Percentiles rank a stretch among this genome's conserved stretches.
These are phyloP conservation scores for Nakazawaea wyomingensis DNA, from an alignment of 805 yeast species.

Conservation along the genomic window DNA sequence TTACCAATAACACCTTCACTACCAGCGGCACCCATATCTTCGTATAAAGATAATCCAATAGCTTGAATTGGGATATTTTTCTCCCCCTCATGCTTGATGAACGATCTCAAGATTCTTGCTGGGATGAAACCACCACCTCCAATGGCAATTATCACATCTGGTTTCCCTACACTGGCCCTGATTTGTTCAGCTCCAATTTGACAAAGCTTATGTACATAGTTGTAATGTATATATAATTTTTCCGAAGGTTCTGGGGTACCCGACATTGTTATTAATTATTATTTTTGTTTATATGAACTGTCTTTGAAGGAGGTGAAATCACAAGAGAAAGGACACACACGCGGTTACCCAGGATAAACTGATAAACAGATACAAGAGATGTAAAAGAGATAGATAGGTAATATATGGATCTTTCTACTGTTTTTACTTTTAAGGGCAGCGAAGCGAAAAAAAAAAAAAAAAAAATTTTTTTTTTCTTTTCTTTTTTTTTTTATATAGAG, in stretches of 20 bases:
- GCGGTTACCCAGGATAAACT: too few species aligned
- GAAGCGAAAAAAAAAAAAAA: too few species aligned
- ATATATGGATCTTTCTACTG: too few species aligned
- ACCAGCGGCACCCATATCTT: conserved; percentile 43
- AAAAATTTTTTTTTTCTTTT: conserved; percentile 4
- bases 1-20: conserved; percentile 56
- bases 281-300: too few species aligned
- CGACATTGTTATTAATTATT: too few species aligned
- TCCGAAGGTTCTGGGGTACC: conserved; percentile 23
- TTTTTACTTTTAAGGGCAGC: too few species aligned
- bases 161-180: conserved; percentile 29
- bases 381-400: too few species aligned
- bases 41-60: conserved; percentile 61
- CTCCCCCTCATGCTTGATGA: conserved; percentile 51
- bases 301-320: too few species aligned
- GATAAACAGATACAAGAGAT: too few species aligned
- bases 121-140: conserved; percentile 77
- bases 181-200: conserved; percentile 38
- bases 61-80: conserved; percentile 70
- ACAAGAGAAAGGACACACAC: too few species aligned
- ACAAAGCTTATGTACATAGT: conserved; percentile 78
- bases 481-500: background rate
- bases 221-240: conserved; percentile 65
- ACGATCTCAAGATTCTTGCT: conserved; percentile 61
- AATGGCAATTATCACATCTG: conserved; percentile 60